Evolutionary conservation across 2,329 filamentous ascomycete species (phyloP).

Genomic region (Xylariaceae sp.): DNA sequence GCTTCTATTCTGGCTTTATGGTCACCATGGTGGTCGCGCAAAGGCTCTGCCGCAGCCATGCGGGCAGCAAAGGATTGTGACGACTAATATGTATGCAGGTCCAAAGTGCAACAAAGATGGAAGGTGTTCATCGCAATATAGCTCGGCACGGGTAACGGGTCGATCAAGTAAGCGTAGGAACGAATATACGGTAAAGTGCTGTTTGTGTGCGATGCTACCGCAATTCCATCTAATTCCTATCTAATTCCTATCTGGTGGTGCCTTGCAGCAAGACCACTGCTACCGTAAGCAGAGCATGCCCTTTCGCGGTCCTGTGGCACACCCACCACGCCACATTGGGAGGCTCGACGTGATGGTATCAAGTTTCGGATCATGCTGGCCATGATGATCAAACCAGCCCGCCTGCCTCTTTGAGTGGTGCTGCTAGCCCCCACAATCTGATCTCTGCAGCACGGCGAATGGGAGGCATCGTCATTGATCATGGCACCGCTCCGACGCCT

Average conservation of each 20-base stretch:
- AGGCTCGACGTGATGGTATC: slow-evolving; percentile 15
- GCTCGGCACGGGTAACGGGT: slow-evolving; percentile 11
- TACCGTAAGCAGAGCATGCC: no score
- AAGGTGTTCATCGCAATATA: not conserved
- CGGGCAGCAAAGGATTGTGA: no score
- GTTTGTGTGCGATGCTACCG: no score
- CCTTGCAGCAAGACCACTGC: not conserved
- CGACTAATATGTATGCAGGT: not conserved
- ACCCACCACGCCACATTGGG: no score
- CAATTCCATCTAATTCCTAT: no score
- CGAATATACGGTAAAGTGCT: not conserved
- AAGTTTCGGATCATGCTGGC: slow-evolving; percentile 29
- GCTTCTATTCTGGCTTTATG: not conserved
- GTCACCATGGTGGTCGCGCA: no score
- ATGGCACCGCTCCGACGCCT: slow-evolving; percentile 6
- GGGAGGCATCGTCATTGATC: slow-evolving; percentile 3
- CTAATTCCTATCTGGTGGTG: not conserved
- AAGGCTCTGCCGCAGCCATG: no score
- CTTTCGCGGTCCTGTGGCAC: no score
- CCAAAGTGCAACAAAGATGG: not conserved
- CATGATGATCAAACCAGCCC: slow-evolving; percentile 26
- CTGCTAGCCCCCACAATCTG: slow-evolving; percentile 5
- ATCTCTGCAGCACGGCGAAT: slow-evolving; percentile 5
- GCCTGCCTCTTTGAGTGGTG: slow-evolving; percentile 16
- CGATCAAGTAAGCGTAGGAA: slow-evolving; percentile 12